Base-by-base conservation (phyloP, 352 stramenopile genomes). In the Phytopythium montanum region DNA sequence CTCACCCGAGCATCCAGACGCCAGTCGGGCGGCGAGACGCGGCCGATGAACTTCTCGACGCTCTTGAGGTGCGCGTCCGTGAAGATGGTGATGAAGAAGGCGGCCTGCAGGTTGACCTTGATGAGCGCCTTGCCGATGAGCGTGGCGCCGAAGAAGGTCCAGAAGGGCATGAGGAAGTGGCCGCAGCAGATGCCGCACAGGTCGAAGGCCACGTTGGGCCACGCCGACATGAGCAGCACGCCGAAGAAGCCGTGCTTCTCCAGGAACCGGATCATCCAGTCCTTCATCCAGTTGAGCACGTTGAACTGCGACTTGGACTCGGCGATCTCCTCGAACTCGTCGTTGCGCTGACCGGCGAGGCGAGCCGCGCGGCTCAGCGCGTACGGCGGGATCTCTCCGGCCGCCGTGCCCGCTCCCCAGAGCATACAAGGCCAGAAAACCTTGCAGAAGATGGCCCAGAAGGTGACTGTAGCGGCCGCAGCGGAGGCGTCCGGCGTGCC, bases 131-230 rank as follows among this genome's bases (percentile, higher is more conserved):
- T 98, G 62, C 94, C 94, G 31, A 98, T 94, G 31, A 98, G 76
- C 54, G 93, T 98, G 21, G 93, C 94, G 25, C 86, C 83, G 65
- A 98, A 98, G 68, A 98, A 98, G 10, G 92, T 98, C 88, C 86
- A 97, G 65, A 98, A 98, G 26, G 92, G 88, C 84, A 98, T 97
- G 56, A 97, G 74, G 60, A 97, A 97, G 68, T 97, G 90, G 54
- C 94, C 94, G 61, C 94, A 98, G 73, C 88, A 97, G 61, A 98
- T 97, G 50, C 94, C 94, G 64, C 90, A 97, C 1, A 98, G 76
- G 60, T 98, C 94, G 65, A 98, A 98, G 34, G 92, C 90, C 64
- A 97, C 90, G 69, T 98, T 98, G 23, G 94, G 94, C 78, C 88
- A 96, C n/a, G 94, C 90, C 31, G 86, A 94, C 87, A 98, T 96